Base-by-base conservation (phyloP, 495 filamentous ascomycete species). In the Lophium mytilinum region DNA sequence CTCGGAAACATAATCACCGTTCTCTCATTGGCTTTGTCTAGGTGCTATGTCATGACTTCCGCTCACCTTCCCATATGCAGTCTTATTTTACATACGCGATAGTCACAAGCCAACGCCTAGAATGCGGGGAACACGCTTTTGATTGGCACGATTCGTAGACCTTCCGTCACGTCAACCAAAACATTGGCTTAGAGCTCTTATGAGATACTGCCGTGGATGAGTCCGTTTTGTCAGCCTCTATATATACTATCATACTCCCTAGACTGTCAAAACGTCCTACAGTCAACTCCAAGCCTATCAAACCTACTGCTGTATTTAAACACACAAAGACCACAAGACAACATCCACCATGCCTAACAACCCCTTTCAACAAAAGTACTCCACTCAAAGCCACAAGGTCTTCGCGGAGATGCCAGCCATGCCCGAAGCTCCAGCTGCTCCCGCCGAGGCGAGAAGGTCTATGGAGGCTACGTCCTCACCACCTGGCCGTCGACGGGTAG, bases 311-410 rank as follows among this genome's bases (percentile, higher is more conserved):
- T n/a, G n/a, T n/a, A n/a, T 35, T 35, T 19, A 40, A 19, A 24
- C 19, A 2, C 37, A 9, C 21, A 41, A 46, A 14, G 21, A 19
- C 39, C 12, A 35, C 17, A 17, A 4, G 37, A 37, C 15, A 43
- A 1, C 12, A 56, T 2, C 4, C 18, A 24, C 21, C n/a, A 30
- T 8, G 17, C 46, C 37, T 34, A 43, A 11, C 11, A 11, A 36
- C 11, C 58, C 62, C 46, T 61, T 65, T 58, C 62, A 65, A n/a
- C 62, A 65, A 34, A 65, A 65, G 45, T 65, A 65, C 58, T 61
- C 58, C 19, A 45, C 53, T 11, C 62, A 65, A 33, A 60, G 30
- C 10, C 62, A 65, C 48, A 61, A 43, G 24, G 9, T 55, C 39
- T 61, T 47, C 35, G 49, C n/a, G 42, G 43, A 33, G 33, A 43